Base-by-base conservation (phyloP, 1,139 yeast species). In the Casaregolazyma lundiana region DNA sequence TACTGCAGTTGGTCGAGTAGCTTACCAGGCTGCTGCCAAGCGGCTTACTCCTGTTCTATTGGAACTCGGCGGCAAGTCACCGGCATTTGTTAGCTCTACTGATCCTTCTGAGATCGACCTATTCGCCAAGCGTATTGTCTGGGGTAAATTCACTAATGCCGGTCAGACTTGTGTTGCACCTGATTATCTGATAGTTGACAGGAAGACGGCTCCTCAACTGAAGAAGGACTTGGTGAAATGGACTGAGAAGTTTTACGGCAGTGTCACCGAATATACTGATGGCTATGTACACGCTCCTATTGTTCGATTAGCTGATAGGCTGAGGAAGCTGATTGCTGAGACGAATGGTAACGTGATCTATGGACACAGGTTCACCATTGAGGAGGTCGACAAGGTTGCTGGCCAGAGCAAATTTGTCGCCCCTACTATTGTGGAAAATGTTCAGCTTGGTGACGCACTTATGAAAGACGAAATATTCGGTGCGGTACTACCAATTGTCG, bases 11-110 rank as follows among this genome's bases (percentile, higher is more conserved):
- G 97, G 96, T 39, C 78, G 76, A 37, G 77, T 87, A 50, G 78
- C 90, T 41, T 85, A 94, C 24, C 71, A 74, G 51, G 85, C 85
- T 43, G 97, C 97, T 0, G 95, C 95, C 6, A 81, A 86, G 65
- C 76, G 78, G 34, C 72, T 90, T 58, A 87, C 96, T 1, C 97
- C 97, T 0, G 76, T 76, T 17, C 68, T 85, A 21, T 73, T 92
- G 52, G 97, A 90, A 67, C 73, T 92, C 42, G 97, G 97, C 44
- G 97, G 97, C n/a, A 89, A 89, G 63, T 83, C 92, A 2, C 97
- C 97, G 0, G 86, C 79, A 0, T 73, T 89, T 53, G 70, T 89
- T 8, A 21, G 30, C 16, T 26, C 19, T 6, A 77, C 89, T 45
- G 71, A 75, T 39, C 71, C 76, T 43, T 65, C 64, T 6, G 54